Evolutionary conservation across 1,284 basidiomycete species (phyloP), one percentile per base, ranked within the genome.

Genomic region (Sporisorium reilianum): DNA sequence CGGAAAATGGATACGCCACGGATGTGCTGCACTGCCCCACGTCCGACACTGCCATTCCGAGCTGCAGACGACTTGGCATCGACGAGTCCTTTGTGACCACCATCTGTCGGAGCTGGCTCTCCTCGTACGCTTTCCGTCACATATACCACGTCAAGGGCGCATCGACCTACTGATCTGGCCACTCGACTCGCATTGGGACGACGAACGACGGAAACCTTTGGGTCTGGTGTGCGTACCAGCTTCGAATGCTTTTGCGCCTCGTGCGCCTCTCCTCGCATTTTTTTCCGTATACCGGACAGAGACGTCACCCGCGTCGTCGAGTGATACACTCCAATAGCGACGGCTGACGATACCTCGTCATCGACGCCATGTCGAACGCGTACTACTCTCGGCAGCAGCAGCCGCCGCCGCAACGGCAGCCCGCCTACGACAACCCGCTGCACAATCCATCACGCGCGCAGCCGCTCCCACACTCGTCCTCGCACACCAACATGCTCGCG

Each of bases 321-420:
- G 16, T 14, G 36, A 38, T 38, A 20, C 8, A 20, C 5, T 41
- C 18, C 7, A 41, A 9, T 9, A 1, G 6, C 9, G n/a, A 41
- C 38, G 38, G 38, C 38, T 41, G 38, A 10, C 26, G n/a, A 28
- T 14, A 20, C 20, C 9, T n/a, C 2, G 9, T 12, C 10, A 4
- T 7, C 20, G 22, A 23, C 59, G 54, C 36, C 46, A 74, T 70
- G 75, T 59, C 72, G 3, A 68, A 75, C 36, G 50, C 60, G 18
- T 77, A 71, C 72, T 68, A 77, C 40, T 55, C 72, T 3, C 56
- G 45, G 12, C 62, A 59, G 41, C 58, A 54, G 5, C 30, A 38
- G 20, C 46, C 60, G 25, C 63, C 64, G 20, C 58, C 57, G 5
- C 30, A 38, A 23, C 46, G 64, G 25, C 63, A 67, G 20, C 57